Percentiles rank a stretch among this genome's conserved stretches.
These are phyloP conservation scores for Gynochthodes officinalis DNA, from an alignment of 257 asterid genomes.

Conservation along the genomic window DNA sequence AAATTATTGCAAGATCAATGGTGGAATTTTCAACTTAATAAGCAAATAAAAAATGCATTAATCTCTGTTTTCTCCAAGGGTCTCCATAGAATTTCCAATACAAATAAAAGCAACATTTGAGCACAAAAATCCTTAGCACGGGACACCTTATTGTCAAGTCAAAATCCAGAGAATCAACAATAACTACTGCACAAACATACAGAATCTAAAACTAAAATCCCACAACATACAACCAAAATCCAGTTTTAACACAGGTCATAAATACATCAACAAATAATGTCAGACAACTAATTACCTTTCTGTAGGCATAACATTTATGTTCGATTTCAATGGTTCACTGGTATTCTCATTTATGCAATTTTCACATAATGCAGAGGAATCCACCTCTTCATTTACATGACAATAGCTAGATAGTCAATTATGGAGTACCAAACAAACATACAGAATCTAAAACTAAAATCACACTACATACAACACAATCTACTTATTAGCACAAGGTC, in stretches of 20 bases:
- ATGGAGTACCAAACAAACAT: too few species aligned
- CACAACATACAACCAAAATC: neutral
- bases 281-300: neutral
- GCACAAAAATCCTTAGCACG: neutral
- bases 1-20: neutral
- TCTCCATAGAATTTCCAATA: neutral
- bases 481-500: too few species aligned
- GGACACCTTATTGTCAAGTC: neutral
- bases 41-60: neutral
- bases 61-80: neutral
- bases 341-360: neutral
- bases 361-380: neutral
- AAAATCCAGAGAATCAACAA: neutral
- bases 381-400: too few species aligned
- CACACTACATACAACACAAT: too few species aligned
- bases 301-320: neutral
- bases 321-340: neutral
- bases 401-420: too few species aligned
- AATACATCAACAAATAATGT: neutral
- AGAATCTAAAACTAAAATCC: neutral
- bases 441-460: too few species aligned
- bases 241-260: neutral
- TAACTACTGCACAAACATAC: too few species aligned
- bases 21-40: neutral
- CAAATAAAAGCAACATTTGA: neutral